These are phyloP conservation scores for Casaregolazyma suthepensis DNA, from an alignment of 1,139 yeast genomes.

Conservation along the genomic window DNA sequence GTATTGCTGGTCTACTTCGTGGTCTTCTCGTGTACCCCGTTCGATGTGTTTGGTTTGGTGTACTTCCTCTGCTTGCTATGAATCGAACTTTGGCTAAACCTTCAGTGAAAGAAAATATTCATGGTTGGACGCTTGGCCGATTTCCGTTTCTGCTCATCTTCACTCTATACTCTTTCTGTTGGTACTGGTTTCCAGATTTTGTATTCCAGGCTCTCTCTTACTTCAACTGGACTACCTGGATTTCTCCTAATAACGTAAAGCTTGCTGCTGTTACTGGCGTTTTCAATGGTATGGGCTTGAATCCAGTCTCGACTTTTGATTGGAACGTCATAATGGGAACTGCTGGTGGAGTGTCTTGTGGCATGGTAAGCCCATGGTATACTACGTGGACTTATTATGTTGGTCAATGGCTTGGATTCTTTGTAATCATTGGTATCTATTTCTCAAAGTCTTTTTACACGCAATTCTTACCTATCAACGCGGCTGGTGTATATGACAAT, in stretches of 20 bases:
- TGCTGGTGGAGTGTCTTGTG: conserved; percentile 20
- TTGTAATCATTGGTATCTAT: conserved; percentile 38
- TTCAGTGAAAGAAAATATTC: conserved; percentile 38
- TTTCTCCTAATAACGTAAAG: conserved; percentile 47
- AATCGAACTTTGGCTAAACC: conserved; percentile 45
- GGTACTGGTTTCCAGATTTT: conserved; percentile 53
- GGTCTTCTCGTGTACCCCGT: conserved; percentile 46
- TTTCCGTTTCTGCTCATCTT: conserved; percentile 40
- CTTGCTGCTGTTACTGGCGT: conserved; percentile 54
- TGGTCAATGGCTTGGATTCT: conserved; percentile 39
- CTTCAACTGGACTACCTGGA: conserved; percentile 63
- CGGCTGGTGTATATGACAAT: conserved; percentile 43
- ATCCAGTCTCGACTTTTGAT: conserved; percentile 49
- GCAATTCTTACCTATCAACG: conserved; percentile 48
- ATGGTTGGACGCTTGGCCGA: conserved; percentile 47
- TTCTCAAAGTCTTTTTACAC: conserved; percentile 51
- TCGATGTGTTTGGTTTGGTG: conserved; percentile 51
- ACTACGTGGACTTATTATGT: conserved; percentile 37
- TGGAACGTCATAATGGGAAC: conserved; percentile 39
- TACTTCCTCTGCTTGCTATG: conserved; percentile 48
- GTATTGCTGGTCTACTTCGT: conserved; percentile 47
- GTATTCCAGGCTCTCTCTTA: conserved; percentile 44
- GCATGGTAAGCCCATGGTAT: conserved; percentile 42
- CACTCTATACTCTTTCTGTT: conserved; percentile 39
- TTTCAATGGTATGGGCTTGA: conserved; percentile 50